Evolutionary conservation across 305 asterid genomes (phyloP).

Genomic region (Fraxinus ornus): DNA sequence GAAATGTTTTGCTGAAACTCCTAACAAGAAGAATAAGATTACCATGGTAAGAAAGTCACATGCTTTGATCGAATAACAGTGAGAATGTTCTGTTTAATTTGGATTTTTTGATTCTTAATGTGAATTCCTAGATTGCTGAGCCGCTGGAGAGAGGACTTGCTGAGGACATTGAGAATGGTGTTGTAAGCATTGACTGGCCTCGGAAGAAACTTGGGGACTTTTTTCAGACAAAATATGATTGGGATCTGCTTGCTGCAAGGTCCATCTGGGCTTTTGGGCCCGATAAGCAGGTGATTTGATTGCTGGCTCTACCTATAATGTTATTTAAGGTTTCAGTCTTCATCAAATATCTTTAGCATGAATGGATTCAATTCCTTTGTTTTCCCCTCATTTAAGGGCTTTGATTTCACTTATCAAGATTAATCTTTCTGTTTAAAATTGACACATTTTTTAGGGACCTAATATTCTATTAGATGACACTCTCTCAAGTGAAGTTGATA

Average conservation of each 20-base stretch:
- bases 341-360: constrained; percentile 28
- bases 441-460: constrained; percentile 85
- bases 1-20: constrained; percentile 99
- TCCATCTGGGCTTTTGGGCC: constrained; percentile 99
- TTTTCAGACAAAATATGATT: constrained; percentile 88
- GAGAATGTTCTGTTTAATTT: not conserved
- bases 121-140: constrained; percentile 72
- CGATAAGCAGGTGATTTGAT: constrained; percentile 76
- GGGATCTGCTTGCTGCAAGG: constrained; percentile 97
- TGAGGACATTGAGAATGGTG: constrained; percentile 90
- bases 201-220: constrained; percentile 85
- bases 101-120: constrained; percentile 22
- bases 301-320: not conserved
- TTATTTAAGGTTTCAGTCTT: constrained; percentile 98
- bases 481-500: constrained; percentile 92
- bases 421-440: constrained; percentile 3
- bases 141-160: constrained; percentile 98
- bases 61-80: not conserved
- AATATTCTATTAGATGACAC: constrained; percentile 93
- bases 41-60: constrained; percentile 67
- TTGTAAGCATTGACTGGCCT: constrained; percentile 93
- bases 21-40: constrained; percentile 93
- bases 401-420: constrained; percentile 1
- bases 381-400: not conserved
- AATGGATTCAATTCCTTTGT: not conserved